Conservation (phyloP, 2,329 filamentous ascomycete species). For the Aspergillus sp. region DNA sequence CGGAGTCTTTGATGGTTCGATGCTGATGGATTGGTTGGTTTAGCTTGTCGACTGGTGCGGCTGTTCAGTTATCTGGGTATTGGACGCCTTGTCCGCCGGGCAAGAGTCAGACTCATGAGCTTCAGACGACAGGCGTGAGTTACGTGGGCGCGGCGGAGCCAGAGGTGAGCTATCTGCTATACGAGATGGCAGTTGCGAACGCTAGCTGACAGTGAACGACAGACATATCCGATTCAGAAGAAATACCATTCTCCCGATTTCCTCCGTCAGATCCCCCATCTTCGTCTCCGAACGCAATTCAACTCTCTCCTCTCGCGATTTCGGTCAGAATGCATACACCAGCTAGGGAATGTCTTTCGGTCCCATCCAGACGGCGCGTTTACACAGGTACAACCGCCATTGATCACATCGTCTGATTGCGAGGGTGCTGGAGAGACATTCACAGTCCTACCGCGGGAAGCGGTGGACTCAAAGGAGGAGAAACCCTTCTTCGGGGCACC, state of each 20-base stretch:
- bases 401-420: conserved; percentile 94
- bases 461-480: conserved; percentile 20
- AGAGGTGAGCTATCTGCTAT: conserved; percentile 51
- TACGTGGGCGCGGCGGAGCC: conserved; percentile 73
- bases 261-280: conserved; percentile 78
- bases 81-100: conserved; percentile 66
- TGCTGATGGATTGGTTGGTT: conserved; percentile 9
- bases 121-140: conserved; percentile 63
- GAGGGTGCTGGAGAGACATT: conserved; percentile 96
- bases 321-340: conserved; percentile 70
- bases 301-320: conserved; percentile 75
- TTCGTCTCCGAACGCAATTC: conserved; percentile 72
- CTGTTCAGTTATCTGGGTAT: conserved; percentile 67
- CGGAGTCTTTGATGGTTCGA: not conserved
- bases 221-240: conserved; percentile 92
- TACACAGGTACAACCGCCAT: conserved; percentile 73
- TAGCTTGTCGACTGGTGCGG: conserved; percentile 74
- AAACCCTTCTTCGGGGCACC: conserved; percentile 70
- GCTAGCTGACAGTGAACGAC: conserved; percentile 9
- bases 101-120: conserved; percentile 67
- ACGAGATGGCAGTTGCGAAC: not conserved
- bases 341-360: conserved; percentile 69
- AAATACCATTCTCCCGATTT: conserved; percentile 91
- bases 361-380: conserved; percentile 52
- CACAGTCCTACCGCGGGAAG: conserved; percentile 50